Percentiles rank a stretch among this genome's conserved stretches.
Evolutionary conservation across 257 asterid genomes (phyloP).

Genomic region (Solanum gracilifrons): DNA sequence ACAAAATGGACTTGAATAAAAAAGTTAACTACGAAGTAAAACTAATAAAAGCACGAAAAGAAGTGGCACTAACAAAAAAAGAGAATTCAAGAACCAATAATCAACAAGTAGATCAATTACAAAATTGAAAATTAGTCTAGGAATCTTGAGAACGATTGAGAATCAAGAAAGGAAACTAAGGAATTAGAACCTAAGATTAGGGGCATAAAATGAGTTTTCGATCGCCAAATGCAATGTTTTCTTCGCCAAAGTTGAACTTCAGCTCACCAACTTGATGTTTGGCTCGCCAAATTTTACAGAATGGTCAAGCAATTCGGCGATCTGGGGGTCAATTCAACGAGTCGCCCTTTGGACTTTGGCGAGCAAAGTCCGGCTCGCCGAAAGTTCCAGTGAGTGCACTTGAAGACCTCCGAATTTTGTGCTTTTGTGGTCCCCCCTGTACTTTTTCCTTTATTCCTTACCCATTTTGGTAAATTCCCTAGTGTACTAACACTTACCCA

Average conservation of each 20-base stretch:
- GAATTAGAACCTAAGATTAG: too few species aligned
- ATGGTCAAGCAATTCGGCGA: too few species aligned
- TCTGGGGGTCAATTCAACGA: too few species aligned
- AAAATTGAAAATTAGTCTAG: too few species aligned
- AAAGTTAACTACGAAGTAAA: too few species aligned
- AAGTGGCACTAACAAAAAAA: too few species aligned
- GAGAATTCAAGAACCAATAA: too few species aligned
- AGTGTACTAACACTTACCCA: neutral
- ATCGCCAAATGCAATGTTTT: neutral
- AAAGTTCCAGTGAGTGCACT: neutral
- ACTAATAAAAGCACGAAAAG: too few species aligned
- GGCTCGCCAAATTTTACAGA: too few species aligned
- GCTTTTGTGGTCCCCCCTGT: neutral
- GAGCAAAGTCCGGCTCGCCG: neutral
- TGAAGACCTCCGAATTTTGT: neutral
- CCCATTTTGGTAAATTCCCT: neutral
- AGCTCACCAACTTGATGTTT: neutral
- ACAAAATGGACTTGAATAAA: too few species aligned
- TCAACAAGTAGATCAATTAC: too few species aligned
- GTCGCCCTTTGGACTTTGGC: neutral
- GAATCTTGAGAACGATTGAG: neutral
- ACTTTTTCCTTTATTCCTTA: neutral
- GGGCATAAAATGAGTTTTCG: neutral
- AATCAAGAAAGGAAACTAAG: neutral
- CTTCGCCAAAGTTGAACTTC: neutral